Base-by-base conservation (phyloP, 140 eudicot genomes). In the Erigeron philadelphicus region DNA sequence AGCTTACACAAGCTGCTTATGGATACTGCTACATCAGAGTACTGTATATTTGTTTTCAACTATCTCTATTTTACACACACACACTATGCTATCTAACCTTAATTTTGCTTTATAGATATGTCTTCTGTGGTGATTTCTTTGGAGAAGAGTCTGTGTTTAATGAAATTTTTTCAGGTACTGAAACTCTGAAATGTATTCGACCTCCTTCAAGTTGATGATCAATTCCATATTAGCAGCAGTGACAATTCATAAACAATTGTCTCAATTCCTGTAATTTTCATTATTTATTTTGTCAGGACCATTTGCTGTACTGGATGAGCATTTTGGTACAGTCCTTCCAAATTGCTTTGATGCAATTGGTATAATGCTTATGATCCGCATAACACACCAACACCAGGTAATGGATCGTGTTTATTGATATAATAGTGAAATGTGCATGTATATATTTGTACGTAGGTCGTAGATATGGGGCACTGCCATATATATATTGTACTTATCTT, bases 11-110 rank as follows among this genome's bases (percentile, higher is more conserved):
- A 93, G 86, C 83, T 93, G 84, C 96, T 93, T 18, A 89, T 93
- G 98, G 98, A 93, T 71, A 86, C 98, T 53, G 98, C 98, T 64
- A 81, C 96, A 80, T 93, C 98, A 64, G 98, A 93, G 98, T 93
- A 93, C 71, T 60, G 45, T 61, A 59, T 60, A 60, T 72, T 21
- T 74, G 17, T 66, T 31, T 55, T 50, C 15, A 17, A 45, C 48
- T 49, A 71, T 49, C 62, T 68, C 18, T 68, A 59, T 67, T 61
- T 5, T 54, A 46, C 40, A 12, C 16, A 44, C 69, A 64, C 76
- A 63, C 31, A 42, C 45, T 21, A 18, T 53, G 17, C 10, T 18
- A 9, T 21, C 76, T 57, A 55, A 66, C 25, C 19, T 62, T 59
- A 78, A 70, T 63, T 61, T 41, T 62, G 18, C 62, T 49, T 16